Evolutionary conservation across 2,329 filamentous ascomycete species (phyloP).

Genomic region (Aaosphaeria pasadenensis): DNA sequence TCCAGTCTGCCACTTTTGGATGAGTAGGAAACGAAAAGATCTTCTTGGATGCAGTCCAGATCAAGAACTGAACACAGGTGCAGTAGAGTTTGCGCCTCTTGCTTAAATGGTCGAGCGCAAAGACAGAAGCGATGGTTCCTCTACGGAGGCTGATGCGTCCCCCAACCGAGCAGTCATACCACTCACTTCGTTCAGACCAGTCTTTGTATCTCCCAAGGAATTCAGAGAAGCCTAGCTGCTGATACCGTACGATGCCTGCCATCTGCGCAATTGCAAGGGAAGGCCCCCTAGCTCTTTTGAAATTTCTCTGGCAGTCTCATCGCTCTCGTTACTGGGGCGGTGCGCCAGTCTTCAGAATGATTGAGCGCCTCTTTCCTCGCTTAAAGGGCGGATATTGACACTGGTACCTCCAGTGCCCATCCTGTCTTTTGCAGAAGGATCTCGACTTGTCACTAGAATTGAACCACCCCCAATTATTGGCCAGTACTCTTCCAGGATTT

Average conservation of each 20-base stretch:
- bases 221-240: slow-evolving; percentile 7
- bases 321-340: too few relatives aligned
- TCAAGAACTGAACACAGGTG: slow-evolving; percentile 6
- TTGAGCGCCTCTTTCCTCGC: too few relatives aligned
- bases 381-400: too few relatives aligned
- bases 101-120: slow-evolving; percentile 5
- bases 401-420: too few relatives aligned
- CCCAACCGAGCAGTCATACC: too few relatives aligned
- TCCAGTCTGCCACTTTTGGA: too few relatives aligned
- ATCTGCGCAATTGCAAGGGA: slow-evolving; percentile 16
- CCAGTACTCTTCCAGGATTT: slow-evolving; percentile 9
- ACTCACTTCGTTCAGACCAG: not conserved
- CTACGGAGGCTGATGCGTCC: slow-evolving; percentile 2
- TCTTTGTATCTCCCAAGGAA: slow-evolving; percentile 7
- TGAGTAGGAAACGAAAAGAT: not conserved
- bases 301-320: not conserved
- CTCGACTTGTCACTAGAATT: slow-evolving; percentile 8
- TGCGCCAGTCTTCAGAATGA: too few relatives aligned
- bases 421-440: slow-evolving; percentile 1
- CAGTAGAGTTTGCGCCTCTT: slow-evolving; percentile 2
- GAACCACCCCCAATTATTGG: slow-evolving; percentile 7
- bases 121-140: slow-evolving; percentile 1
- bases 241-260: slow-evolving; percentile 10
- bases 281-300: not conserved
- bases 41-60: slow-evolving; percentile 5